Evolutionary conservation across 1,139 yeast species (phyloP).

Genomic region (Geotrichum europaeum): DNA sequence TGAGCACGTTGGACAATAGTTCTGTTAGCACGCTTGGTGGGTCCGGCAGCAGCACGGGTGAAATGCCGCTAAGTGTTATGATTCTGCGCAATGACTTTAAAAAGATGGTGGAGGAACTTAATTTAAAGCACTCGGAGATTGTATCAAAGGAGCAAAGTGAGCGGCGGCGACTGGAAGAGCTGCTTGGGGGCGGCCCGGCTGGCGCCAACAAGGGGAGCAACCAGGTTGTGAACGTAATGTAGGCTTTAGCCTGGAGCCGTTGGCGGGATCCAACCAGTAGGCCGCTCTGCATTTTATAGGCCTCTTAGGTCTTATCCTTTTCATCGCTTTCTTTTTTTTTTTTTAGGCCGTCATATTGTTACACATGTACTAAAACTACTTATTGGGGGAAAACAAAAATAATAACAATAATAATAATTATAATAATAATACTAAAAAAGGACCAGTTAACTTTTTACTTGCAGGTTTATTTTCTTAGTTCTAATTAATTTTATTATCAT

Average conservation of each 20-base stretch:
- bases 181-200: constrained; percentile 23
- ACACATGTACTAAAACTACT: no score
- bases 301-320: no score
- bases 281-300: no score
- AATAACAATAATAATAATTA: no score
- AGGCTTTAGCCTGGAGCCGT: background rate
- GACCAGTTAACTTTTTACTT: no score
- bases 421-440: no score
- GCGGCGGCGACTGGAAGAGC: constrained; percentile 45
- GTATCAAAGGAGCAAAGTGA: constrained; percentile 53
- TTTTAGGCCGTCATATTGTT: no score
- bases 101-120: constrained; percentile 57
- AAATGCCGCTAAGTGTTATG: constrained; percentile 27
- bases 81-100: constrained; percentile 65
- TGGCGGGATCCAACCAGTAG: no score
- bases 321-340: no score
- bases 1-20: constrained; percentile 11
- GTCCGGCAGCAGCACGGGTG: background rate
- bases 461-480: no score
- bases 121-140: constrained; percentile 54
- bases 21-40: background rate
- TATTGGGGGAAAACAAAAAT: no score
- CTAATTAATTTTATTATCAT: no score
- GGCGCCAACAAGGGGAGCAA: background rate
- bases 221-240: background rate